These are phyloP conservation scores for Candida mesenterica DNA, from an alignment of 1,139 yeast genomes.

Conservation along the genomic window DNA sequence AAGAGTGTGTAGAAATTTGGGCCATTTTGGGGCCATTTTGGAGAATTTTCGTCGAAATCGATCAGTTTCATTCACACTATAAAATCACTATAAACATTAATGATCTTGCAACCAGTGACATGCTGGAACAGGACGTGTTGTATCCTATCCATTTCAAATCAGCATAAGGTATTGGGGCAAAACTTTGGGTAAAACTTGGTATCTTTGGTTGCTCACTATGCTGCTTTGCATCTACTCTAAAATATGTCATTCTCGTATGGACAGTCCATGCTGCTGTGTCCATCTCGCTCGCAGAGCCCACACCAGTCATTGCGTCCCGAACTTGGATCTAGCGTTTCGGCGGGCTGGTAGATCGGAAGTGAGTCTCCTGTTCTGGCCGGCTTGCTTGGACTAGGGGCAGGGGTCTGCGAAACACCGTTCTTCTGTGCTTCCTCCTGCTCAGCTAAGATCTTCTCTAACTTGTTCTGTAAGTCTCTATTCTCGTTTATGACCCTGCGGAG, in stretches of 20 bases:
- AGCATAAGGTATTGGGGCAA: too few species aligned
- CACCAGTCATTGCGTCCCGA: constrained; percentile 83
- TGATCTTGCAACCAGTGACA: too few species aligned
- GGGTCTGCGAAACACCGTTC: constrained; percentile 14
- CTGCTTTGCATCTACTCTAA: constrained; percentile 13
- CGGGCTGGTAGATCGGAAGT: constrained; percentile 53
- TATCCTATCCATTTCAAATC: too few species aligned
- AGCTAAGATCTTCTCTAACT: constrained; percentile 18
- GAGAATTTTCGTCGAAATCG: too few species aligned
- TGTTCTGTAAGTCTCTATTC: constrained; percentile 17
- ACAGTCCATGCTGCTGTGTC: constrained; percentile 84
- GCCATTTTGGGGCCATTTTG: too few species aligned
- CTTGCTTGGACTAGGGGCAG: background rate
- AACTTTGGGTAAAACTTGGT: too few species aligned
- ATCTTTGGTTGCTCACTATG: background rate
- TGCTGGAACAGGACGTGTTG: too few species aligned
- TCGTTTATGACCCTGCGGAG: constrained; percentile 22
- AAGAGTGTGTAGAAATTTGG: too few species aligned
- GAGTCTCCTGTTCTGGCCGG: background rate
- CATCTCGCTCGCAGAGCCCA: constrained; percentile 86
- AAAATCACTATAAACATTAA: too few species aligned
- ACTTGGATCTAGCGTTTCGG: constrained; percentile 57
- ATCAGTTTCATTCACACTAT: too few species aligned
- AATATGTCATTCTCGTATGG: constrained; percentile 72
- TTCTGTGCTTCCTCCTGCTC: constrained; percentile 12